A percentile compares a stretch with the other conserved stretches of the same genome.
These are phyloP conservation scores for Aquilaria yunnanensis DNA, from an alignment of 345 rosid genomes.

Conservation along the genomic window DNA sequence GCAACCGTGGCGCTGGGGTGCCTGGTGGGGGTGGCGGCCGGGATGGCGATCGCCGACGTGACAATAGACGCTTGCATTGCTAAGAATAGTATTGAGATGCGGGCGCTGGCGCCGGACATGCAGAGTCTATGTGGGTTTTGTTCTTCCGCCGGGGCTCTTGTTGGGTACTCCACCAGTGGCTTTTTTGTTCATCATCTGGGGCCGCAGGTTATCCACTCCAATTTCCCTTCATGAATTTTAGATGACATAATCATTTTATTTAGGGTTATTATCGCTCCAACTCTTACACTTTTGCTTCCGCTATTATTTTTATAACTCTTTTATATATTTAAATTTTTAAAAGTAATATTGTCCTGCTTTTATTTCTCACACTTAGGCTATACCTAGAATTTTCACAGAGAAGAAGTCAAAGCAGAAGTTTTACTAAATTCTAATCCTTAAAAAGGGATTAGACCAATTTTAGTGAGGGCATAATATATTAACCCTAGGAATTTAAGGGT, in stretches of 20 bases:
- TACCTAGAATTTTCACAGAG: no score
- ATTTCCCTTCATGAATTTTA: background rate
- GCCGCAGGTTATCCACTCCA: slow-evolving; percentile 42
- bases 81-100: slow-evolving; percentile 50
- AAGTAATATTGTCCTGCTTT: background rate
- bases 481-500: no score
- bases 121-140: slow-evolving; percentile 79
- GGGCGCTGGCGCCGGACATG: slow-evolving; percentile 68
- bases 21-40: slow-evolving; percentile 59
- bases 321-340: slow-evolving; percentile 1
- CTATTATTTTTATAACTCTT: background rate
- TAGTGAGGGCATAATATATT: no score
- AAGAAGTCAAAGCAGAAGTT: no score
- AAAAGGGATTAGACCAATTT: no score
- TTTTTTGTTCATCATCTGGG: slow-evolving; percentile 64
- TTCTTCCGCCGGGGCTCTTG: slow-evolving; percentile 70
- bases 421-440: no score
- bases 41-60: slow-evolving; percentile 78
- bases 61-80: slow-evolving; percentile 89
- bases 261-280: no score
- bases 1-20: slow-evolving; percentile 50
- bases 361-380: no score
- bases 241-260: background rate
- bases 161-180: slow-evolving; percentile 70
- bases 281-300: background rate